A percentile compares a stretch with the other conserved stretches of the same genome.
phyloP scores from a whole-genome alignment of 2,329 filamentous ascomycete genomes.

The Cercospora sojina region DNA sequence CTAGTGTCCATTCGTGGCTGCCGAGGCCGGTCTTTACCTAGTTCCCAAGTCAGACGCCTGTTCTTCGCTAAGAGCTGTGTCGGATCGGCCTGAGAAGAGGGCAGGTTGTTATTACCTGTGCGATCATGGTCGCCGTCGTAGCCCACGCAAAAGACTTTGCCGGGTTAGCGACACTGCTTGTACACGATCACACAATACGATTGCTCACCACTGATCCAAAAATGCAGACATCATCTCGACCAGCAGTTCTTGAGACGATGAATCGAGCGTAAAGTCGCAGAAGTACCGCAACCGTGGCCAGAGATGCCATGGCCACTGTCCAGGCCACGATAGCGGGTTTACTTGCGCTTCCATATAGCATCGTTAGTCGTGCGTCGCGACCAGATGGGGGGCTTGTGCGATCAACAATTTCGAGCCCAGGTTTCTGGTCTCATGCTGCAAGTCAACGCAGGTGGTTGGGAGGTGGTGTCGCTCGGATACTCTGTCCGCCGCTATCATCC shows the following conservation, averaged over 20 bases:
- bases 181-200: not conserved
- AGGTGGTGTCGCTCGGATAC: not conserved
- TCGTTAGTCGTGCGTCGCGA: not conserved
- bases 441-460: not conserved
- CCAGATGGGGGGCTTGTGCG: not conserved
- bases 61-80: not conserved
- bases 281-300: conserved; percentile 22
- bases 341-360: conserved; percentile 1
- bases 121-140: not conserved
- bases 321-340: conserved; percentile 22
- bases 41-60: not conserved
- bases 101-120: not conserved
- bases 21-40: conserved; percentile 13
- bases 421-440: not conserved
- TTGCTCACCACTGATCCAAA: conserved; percentile 8
- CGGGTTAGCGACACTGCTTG: no score
- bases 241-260: conserved; percentile 10
- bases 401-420: not conserved
- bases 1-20: conserved; percentile 6
- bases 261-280: conserved; percentile 24
- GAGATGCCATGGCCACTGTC: conserved; percentile 24
- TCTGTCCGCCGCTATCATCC: not conserved
- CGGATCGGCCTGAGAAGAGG: not conserved
- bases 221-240: conserved; percentile 16
- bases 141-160: not conserved